Base-by-base conservation (phyloP, 495 filamentous ascomycete genomes). In the Penicillium angulare region DNA sequence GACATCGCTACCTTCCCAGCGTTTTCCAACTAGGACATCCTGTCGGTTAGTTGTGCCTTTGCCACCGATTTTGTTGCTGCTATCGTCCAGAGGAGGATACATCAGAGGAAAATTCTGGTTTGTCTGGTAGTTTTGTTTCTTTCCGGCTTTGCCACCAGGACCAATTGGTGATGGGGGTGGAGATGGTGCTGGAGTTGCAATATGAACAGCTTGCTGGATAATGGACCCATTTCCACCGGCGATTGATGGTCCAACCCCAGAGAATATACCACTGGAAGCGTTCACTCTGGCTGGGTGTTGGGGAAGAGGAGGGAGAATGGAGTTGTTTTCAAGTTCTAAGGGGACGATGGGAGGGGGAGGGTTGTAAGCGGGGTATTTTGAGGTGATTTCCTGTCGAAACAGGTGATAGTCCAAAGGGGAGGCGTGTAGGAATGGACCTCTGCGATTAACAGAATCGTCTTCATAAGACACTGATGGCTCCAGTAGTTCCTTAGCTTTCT, bases 121-220 rank as follows among this genome's bases (percentile, higher is more conserved):
- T 0, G 93, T 98, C 66, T 98, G 93, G 64, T 97, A 98, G 50
- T 97, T 98, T 55, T 97, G 95, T 61, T 98, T 98, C 73, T 98
- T 98, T 13, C 86, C 90, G 36, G 87, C 89, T 66, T 98, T 98
- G 4, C 90, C 91, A 31, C 91, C 90, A 4, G 88, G 85, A 0
- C 83, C 85, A 2, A 86, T 88, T 3, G 93, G 95, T 5, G 91
- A 95, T 9, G 93, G 93, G 1, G 93, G 93, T 20, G 93, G 93
- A 5, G 95, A 97, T n/a, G 95, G 93, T 0, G 90, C 92, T 0
- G 93, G 93, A 3, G 93, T 98, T 36, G 93, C 95, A 50, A 98
- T 98, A 66, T 98, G 93, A 20, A 98, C 93, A 5, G 93, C 89
- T 59, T 97, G 91, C 60, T 97, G 86, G 6, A 98, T 77, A 61